These are phyloP conservation scores for Musa troglodytarum DNA, from an alignment of 176 grass and related monocot genomes.

Conservation along the genomic window DNA sequence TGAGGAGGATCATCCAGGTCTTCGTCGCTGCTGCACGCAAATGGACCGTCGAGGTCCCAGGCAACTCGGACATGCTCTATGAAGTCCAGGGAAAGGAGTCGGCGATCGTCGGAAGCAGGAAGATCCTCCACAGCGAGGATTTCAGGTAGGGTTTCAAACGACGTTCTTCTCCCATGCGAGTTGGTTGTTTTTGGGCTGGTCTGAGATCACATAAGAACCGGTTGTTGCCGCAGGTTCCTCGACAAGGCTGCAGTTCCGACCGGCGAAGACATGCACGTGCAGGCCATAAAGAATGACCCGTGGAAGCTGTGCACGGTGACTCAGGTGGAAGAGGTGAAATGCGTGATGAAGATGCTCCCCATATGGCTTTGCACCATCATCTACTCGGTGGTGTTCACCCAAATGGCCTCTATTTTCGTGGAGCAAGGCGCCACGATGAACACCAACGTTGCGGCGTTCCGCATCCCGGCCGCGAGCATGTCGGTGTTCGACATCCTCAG, in stretches of 20 bases:
- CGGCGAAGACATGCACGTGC: constrained; percentile 24
- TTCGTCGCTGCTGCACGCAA: constrained; percentile 51
- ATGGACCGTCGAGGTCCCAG: constrained; percentile 33
- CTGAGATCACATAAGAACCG: no score
- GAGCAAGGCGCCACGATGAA: constrained; percentile 76
- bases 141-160: constrained; percentile 22
- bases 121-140: constrained; percentile 52
- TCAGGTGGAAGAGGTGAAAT: constrained; percentile 55
- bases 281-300: constrained; percentile 23
- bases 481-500: constrained; percentile 77
- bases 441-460: constrained; percentile 50
- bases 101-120: constrained; percentile 33
- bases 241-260: constrained; percentile 59
- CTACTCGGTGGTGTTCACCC: constrained; percentile 84
- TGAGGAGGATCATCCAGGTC: constrained; percentile 69
- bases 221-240: constrained; percentile 29
- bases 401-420: constrained; percentile 85
- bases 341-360: constrained; percentile 67
- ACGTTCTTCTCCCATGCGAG: no score
- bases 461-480: constrained; percentile 74
- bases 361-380: constrained; percentile 89
- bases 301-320: constrained; percentile 41
- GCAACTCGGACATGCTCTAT: constrained; percentile 30
- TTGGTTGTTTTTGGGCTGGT: no score
- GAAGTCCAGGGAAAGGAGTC: constrained; percentile 43